Percentiles rank a stretch among this genome's conserved stretches.
These are phyloP conservation scores for Candida argentea DNA, from an alignment of 805 yeast species.

Conservation along the genomic window DNA sequence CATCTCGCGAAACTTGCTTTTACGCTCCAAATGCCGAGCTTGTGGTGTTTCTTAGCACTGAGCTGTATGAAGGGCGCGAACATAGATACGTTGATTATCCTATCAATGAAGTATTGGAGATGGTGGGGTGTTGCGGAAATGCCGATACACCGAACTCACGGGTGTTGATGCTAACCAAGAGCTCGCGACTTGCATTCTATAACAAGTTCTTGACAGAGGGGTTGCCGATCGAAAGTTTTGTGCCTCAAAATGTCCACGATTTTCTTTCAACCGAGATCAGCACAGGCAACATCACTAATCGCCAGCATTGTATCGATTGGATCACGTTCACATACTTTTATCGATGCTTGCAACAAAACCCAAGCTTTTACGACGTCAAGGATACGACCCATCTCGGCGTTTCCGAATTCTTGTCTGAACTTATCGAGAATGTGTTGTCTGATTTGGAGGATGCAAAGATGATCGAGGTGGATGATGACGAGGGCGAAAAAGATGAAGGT, in stretches of 20 bases:
- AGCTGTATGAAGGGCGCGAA: constrained; percentile 61
- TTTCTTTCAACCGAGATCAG: constrained; percentile 66
- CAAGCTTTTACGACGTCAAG: constrained; percentile 77
- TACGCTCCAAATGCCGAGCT: constrained; percentile 42
- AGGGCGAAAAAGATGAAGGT: constrained; percentile 26
- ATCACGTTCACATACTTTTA: constrained; percentile 76
- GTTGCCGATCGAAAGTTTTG: constrained; percentile 74
- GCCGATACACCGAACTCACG: constrained; percentile 12
- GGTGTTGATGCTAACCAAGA: constrained; percentile 48
- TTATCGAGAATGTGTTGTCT: constrained; percentile 60
- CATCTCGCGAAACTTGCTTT: constrained; percentile 46
- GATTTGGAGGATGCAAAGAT: constrained; percentile 54
- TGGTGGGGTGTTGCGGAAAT: constrained; percentile 43
- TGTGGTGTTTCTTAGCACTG: constrained; percentile 64
- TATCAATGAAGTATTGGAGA: constrained; percentile 52
- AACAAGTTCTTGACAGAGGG: constrained; percentile 63
- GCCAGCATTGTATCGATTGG: constrained; percentile 90
- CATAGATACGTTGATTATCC: constrained; percentile 63
- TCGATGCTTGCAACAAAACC: constrained; percentile 70
- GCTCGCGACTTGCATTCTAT: constrained; percentile 51
- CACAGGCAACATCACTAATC: constrained; percentile 46
- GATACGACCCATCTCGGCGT: constrained; percentile 57
- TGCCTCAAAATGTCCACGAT: constrained; percentile 53
- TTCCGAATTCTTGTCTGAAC: constrained; percentile 74
- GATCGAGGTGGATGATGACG: constrained; percentile 44